A percentile compares a stretch with the other conserved stretches of the same genome.
Conservation (phyloP, 495 filamentous ascomycete species). For the Penicillium riverlandense region DNA sequence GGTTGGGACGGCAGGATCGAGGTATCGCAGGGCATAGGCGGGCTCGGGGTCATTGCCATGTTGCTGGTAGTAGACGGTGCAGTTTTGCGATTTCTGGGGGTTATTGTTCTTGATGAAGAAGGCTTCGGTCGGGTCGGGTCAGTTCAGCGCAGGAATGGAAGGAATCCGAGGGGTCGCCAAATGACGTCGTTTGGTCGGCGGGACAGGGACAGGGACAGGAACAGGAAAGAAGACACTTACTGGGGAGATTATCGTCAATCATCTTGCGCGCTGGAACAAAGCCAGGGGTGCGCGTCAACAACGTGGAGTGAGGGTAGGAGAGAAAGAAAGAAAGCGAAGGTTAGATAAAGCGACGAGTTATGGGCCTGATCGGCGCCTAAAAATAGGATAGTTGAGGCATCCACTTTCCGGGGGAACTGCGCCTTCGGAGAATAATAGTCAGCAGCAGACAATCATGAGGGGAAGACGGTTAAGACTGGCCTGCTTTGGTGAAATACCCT, state of each 20-base stretch:
- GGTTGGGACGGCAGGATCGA: constrained; percentile 59
- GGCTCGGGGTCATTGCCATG: constrained; percentile 72
- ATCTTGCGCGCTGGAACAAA: constrained; percentile 37
- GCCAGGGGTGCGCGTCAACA: too few relatives aligned
- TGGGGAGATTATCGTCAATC: constrained; percentile 94
- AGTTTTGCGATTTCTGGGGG: constrained; percentile 45
- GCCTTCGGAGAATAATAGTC: background rate
- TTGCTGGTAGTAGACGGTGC: constrained; percentile 64
- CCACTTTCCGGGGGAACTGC: constrained; percentile 6
- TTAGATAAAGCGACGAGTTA: background rate
- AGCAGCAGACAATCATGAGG: background rate
- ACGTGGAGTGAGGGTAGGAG: background rate
- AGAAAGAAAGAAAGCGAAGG: background rate
- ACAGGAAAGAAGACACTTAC: constrained; percentile 32
- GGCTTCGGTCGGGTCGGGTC: constrained; percentile 32
- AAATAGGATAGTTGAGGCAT: constrained; percentile 15
- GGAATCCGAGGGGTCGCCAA: constrained; percentile 17
- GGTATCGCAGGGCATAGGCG: constrained; percentile 69
- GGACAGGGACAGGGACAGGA: background rate
- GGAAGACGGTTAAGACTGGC: too few relatives aligned
- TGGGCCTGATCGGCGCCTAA: constrained; percentile 21
- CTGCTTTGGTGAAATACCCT: background rate
- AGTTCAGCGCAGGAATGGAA: background rate
- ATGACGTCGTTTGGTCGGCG: constrained; percentile 12
- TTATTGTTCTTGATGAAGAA: constrained; percentile 51